Conservation (phyloP, 164 flowering plant species). For the Vitis labrusca region DNA sequence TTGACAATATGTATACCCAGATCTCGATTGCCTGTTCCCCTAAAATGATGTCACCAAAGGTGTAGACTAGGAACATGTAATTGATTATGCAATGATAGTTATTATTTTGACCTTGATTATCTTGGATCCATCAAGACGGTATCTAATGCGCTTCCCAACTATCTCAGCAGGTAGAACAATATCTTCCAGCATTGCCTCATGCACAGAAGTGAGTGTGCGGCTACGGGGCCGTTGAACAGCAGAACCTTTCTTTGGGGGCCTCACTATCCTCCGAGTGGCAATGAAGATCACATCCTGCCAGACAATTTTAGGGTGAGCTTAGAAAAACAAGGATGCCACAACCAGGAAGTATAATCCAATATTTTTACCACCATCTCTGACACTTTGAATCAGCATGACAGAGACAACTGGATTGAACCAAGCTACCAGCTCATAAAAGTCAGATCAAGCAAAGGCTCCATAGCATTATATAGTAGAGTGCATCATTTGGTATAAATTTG, state of each 20-base stretch:
- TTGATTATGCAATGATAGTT: too few relatives aligned
- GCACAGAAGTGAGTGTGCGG: slow-evolving; percentile 87
- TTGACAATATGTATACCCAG: too few relatives aligned
- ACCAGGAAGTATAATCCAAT: not conserved
- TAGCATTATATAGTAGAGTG: too few relatives aligned
- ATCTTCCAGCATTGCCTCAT: slow-evolving; percentile 88
- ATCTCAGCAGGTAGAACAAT: slow-evolving; percentile 87
- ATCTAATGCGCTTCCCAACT: slow-evolving; percentile 89
- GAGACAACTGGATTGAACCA: too few relatives aligned
- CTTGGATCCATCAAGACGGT: slow-evolving; percentile 82
- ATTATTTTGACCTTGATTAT: slow-evolving; percentile 66
- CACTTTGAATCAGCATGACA: too few relatives aligned
- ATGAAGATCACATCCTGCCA: slow-evolving; percentile 77
- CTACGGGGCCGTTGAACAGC: slow-evolving; percentile 79
- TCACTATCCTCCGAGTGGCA: slow-evolving; percentile 79
- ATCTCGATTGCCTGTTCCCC: too few relatives aligned
- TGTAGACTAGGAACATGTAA: not conserved
- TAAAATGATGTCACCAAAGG: too few relatives aligned
- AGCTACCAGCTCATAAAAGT: too few relatives aligned
- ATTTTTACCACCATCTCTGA: not conserved
- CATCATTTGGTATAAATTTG: too few relatives aligned
- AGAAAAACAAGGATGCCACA: not conserved
- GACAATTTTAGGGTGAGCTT: not conserved
- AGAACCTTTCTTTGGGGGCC: slow-evolving; percentile 96
- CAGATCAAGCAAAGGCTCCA: too few relatives aligned